phyloP scores from a whole-genome alignment of 2,329 filamentous ascomycete genomes.

The Alternaria arborescens region DNA sequence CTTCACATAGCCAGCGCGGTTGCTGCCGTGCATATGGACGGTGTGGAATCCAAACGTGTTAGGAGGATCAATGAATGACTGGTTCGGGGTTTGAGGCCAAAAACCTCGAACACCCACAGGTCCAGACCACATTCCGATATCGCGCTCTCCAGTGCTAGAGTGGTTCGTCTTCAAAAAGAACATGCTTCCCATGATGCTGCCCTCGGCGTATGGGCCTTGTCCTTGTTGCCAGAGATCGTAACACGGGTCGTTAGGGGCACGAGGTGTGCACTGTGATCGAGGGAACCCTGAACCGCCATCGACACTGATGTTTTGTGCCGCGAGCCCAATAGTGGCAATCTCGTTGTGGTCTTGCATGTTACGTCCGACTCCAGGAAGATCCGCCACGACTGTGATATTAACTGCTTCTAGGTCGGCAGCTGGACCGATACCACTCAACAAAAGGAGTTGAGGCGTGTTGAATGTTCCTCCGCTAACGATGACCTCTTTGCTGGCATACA shows the following conservation, averaged over 20 bases:
- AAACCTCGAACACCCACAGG: background rate
- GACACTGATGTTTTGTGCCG: background rate
- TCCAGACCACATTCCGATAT: background rate
- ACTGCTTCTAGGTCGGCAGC: constrained; percentile 59
- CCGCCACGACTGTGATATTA: constrained; percentile 61
- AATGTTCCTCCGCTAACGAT: constrained; percentile 59
- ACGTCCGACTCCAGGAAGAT: background rate
- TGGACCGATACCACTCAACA: constrained; percentile 69
- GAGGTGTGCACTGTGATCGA: background rate
- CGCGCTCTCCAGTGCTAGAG: background rate
- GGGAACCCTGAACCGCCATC: background rate
- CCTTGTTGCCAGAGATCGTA: background rate
- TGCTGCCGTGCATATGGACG: background rate
- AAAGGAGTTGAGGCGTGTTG: constrained; percentile 70
- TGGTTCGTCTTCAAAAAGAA: background rate
- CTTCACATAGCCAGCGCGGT: background rate
- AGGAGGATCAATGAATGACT: background rate
- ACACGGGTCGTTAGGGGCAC: background rate
- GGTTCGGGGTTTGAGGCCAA: background rate
- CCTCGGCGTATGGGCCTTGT: background rate
- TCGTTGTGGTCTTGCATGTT: background rate
- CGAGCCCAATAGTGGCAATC: background rate
- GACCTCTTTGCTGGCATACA: constrained; percentile 33
- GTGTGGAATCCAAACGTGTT: background rate
- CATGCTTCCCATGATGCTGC: background rate